Base-by-base conservation (phyloP, 345 rosid species). In the Boechera divaricarpa region DNA sequence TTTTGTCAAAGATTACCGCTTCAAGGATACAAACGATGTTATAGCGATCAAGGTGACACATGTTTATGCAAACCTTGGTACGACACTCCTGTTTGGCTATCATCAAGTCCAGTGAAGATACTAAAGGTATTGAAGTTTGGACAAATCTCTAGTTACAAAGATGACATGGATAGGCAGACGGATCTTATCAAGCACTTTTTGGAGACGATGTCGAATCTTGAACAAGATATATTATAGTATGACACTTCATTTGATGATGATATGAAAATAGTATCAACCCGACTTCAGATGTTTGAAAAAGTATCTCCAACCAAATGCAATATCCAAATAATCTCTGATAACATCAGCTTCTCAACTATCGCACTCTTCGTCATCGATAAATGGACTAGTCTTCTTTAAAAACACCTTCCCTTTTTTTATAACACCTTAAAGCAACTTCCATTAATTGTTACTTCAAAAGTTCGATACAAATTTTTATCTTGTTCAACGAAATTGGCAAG, bases 121-220 rank as follows among this genome's bases (percentile, higher is more conserved):
- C 56, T 74, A 16, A 74, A 74, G 55, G 36, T 74, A 33, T 35
- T 65, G 48, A 45, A 56, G 72, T 74, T 65, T 74, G 78, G 58
- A 24, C 41, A 55, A 15, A 54, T 44, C 58, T 0, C 55, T 65
- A 15, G 0, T 54, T 4, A 5, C 35, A 32, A 18, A 2, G 72
- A 65, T 74, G 77, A 74, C 72, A 13, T 13, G 13, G 58, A 44
- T 1, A 65, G 24, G 21, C 72, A 74, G 65, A 24, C 8, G 10
- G 58, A 45, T 15, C 8, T 65, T 8, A 65, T 74, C 31, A 21
- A 66, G 51, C 8, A 65, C 49, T 74, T 74, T 1, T 44, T 65
- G 48, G 49, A 44, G 36, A 7, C 78, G 33, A 65, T 74, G 78
- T 72, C 72, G 0, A 74, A 74, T n/a, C 72, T 74, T 9, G 72